These are phyloP conservation scores for Parietichytrium sp. DNA, from an alignment of 108 stramenopile species.

Conservation along the genomic window DNA sequence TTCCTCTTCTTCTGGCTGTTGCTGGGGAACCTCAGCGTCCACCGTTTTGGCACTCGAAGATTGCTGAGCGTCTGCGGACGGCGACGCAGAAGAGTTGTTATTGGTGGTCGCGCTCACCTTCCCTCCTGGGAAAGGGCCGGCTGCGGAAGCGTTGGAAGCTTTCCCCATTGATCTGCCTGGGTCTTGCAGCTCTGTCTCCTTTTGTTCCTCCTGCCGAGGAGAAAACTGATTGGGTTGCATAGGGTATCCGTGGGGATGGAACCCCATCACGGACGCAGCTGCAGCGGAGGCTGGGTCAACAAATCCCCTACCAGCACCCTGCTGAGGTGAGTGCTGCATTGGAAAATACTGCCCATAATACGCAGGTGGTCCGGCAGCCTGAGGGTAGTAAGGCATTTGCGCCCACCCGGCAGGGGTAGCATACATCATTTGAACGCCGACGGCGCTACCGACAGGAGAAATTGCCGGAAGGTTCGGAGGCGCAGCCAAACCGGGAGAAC, in stretches of 20 bases:
- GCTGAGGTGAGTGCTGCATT: constrained; percentile 25
- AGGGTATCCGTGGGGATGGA: neutral
- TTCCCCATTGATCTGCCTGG: neutral
- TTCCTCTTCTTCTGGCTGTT: neutral
- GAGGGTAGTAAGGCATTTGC: neutral
- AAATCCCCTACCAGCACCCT: neutral
- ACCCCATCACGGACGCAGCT: neutral
- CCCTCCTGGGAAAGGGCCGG: no score
- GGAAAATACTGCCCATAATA: constrained; percentile 17
- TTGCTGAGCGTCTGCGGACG: neutral
- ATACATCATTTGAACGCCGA: neutral
- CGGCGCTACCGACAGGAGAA: neutral
- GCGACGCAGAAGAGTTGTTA: neutral
- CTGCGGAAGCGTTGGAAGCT: no score
- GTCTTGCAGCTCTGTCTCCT: neutral
- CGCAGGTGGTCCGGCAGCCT: neutral
- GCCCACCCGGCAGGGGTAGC: neutral
- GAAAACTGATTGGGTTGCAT: neutral
- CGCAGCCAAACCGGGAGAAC: no score
- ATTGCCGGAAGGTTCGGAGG: neutral
- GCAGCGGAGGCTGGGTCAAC: neutral
- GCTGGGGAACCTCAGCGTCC: neutral
- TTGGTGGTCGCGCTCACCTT: neutral
- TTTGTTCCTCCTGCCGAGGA: neutral
- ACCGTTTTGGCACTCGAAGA: neutral